phyloP scores from a whole-genome alignment of 352 stramenopile genomes.

The Phytophthora uliginosa region DNA sequence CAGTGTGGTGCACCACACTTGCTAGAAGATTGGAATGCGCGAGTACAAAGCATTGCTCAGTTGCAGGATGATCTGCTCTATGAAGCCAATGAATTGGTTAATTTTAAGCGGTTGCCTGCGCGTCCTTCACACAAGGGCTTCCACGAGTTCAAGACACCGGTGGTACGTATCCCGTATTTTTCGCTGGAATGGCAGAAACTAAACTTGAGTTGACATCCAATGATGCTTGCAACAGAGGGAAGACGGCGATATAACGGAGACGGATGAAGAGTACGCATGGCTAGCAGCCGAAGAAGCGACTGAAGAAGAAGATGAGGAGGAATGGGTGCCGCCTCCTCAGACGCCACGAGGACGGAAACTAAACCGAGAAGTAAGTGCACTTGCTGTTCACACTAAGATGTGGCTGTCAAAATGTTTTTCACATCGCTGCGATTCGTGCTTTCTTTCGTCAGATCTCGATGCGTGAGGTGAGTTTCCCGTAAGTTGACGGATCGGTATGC shows the following conservation, averaged over 20 bases:
- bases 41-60: neutral
- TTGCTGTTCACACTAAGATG: neutral
- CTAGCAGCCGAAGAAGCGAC: neutral
- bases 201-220: neutral
- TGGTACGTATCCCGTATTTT: neutral
- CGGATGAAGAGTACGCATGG: neutral
- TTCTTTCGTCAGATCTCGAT: neutral
- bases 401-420: neutral
- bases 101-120: neutral
- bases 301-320: neutral
- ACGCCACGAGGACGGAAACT: neutral
- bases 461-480: neutral
- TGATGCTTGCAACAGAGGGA: neutral
- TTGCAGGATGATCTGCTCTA: neutral
- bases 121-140: neutral
- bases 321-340: neutral
- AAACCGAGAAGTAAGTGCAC: constrained; percentile 1
- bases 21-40: neutral
- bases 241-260: neutral
- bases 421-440: neutral
- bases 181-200: no score
- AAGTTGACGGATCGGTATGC: neutral
- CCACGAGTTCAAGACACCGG: neutral
- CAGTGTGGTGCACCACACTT: neutral
- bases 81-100: neutral